Evolutionary conservation across 2,329 filamentous ascomycete genomes (phyloP), one percentile per base, ranked within the genome.

Genomic region (Myrmaecium sp.): DNA sequence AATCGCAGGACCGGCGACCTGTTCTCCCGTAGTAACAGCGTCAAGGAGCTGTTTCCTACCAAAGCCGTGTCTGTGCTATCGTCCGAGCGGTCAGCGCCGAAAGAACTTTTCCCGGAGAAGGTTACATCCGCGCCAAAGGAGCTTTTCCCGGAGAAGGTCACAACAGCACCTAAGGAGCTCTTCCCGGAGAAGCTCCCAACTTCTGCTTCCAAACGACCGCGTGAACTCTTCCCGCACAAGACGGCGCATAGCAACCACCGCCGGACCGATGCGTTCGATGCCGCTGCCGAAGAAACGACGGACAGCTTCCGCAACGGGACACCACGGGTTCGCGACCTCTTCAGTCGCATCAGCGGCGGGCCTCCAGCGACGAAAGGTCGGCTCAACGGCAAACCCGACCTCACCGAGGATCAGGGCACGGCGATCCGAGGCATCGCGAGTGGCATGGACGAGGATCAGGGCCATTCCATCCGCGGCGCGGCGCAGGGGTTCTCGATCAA

Each of bases 61-160:
- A 55, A 54, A 34, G 44, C 46, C 2, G 38, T 44, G 6, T 44
- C 46, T n/a, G n/a, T n/a, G n/a, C n/a, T n/a, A n/a, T n/a, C n/a
- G n/a, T n/a, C n/a, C n/a, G n/a, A n/a, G n/a, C 10, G 51, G 44
- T 27, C 30, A 33, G 26, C 31, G 47, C 33, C 42, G 11, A 68
- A 62, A 34, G 72, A 76, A 34, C 57, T 76, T 2, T 70, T 76
- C 36, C 69, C n/a, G 69, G 1, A 51, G 39, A 32, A 62, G 23
- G 11, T 23, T 6, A 7, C n/a, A n/a, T 22, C 27, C 7, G 29
- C 17, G 8, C 24, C 36, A 21, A 33, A 30, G 12, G 36, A 38
- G 18, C 29, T 36, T 1, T 38, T 38, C 27, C 28, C 26, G 5
- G 19, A 24, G 21, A 30, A 29, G 40, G 20, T 43, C 46, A n/a